Base-by-base conservation (phyloP, 257 asterid genomes). In the Osmanthus fragrans region DNA sequence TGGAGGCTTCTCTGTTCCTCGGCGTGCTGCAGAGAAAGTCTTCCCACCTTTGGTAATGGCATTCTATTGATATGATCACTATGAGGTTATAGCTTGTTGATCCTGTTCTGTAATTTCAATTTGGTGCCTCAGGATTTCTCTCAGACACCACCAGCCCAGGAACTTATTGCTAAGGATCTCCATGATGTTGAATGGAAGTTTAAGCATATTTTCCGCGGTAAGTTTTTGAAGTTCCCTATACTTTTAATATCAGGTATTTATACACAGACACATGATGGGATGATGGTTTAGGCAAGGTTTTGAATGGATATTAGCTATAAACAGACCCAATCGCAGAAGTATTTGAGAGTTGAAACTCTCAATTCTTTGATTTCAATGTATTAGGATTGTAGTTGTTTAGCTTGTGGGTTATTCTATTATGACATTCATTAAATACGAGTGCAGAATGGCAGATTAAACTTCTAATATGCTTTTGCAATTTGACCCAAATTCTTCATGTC, bases 1-100 rank as follows among this genome's bases (percentile, higher is more conserved):
- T 79, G 99, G 99, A 39, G 99, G 99, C 76, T 94, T 94, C 86
- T 94, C 99, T 71, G 97, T 94, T 77, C 99, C 99, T 73, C 92
- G 99, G 25, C 98, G 99, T 76, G 97, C 99, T 80, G 99, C 99
- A 3, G 99, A 94, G 91, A 94, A 94, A 94, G 99, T 94, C 81
- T 94, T 94, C 79, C 99, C 99, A 16, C 99, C 97, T 66, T 77
- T 94, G 98, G 99, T 94, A 83, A 83, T 75, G 32, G 63, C 65
- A 45, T 15, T 37, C 60, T 74, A 25, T 33, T 76, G 64, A 19
- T 76, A 21, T 70, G 56, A 49, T 77, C 34, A 65, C 49, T 80
- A 51, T 36, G 39, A 73, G 42, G 19, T 34, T 49, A 7, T 23
- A 45, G 58, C 64, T 58, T 66, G 42, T 33, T 79, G 77, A 42